A percentile compares a stretch with the other conserved stretches of the same genome.
Evolutionary conservation across 768 basidiomycete genomes (phyloP).

Genomic region (Cubamyces lactineus): DNA sequence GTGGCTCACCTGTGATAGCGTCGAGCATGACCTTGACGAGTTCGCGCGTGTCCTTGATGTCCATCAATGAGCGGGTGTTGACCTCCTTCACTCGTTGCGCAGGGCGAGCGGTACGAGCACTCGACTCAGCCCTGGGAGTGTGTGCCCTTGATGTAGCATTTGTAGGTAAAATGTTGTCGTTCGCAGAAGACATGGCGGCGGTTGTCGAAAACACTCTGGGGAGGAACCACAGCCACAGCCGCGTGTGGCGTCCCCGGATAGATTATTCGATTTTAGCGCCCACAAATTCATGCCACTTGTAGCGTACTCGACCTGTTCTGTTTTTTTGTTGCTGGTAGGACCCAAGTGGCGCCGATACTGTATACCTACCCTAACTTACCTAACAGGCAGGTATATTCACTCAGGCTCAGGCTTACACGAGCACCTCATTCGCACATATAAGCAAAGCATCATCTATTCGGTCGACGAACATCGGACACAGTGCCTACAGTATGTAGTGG

Average conservation of each 20-base stretch:
- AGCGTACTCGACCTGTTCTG: too few species aligned
- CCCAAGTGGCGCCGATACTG: too few species aligned
- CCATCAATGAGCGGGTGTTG: not conserved
- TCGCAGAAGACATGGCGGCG: not conserved
- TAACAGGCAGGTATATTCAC: too few species aligned
- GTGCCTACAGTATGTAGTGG: constrained; percentile 2
- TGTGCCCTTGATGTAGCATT: not conserved
- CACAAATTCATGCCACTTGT: too few species aligned
- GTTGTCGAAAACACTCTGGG: not conserved
- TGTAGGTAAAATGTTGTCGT: not conserved
- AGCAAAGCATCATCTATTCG: constrained; percentile 28
- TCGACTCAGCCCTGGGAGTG: not conserved
- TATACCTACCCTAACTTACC: too few species aligned
- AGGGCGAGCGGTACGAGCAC: too few species aligned
- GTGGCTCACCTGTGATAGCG: not conserved
- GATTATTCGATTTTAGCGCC: too few species aligned
- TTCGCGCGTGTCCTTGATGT: not conserved
- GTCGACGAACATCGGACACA: constrained; percentile 27
- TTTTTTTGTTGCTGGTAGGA: too few species aligned
- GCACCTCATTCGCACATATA: not conserved
- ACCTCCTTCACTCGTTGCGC: not conserved
- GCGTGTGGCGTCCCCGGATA: not conserved
- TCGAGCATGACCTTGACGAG: not conserved
- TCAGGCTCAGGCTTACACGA: too few species aligned
- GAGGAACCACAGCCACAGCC: not conserved